Evolutionary conservation across 495 filamentous ascomycete species (phyloP).

Genomic region (Bacidia gigantensis): DNA sequence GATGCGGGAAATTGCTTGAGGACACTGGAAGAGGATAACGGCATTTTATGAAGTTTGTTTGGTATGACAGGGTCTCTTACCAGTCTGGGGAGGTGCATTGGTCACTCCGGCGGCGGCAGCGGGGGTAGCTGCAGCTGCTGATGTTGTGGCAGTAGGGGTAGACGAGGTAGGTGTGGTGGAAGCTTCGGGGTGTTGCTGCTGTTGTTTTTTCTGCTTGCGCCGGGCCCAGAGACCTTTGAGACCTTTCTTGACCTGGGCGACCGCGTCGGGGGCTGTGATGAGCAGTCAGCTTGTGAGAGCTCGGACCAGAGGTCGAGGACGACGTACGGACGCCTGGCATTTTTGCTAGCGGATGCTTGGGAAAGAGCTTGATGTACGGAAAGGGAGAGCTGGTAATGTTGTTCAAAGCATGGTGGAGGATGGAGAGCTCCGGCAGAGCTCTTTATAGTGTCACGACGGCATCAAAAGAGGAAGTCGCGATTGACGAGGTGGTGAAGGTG

Average conservation of each 20-base stretch:
- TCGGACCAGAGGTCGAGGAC: neutral
- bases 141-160: neutral
- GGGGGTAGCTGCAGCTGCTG: slow-evolving; percentile 3
- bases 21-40: too few species aligned
- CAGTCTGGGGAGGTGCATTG: slow-evolving; percentile 19
- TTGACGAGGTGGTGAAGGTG: neutral
- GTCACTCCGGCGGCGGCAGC: slow-evolving; percentile 13
- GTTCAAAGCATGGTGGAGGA: slow-evolving; percentile 1
- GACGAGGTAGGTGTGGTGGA: neutral
- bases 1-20: too few species aligned
- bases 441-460: neutral
- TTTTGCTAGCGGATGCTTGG: neutral
- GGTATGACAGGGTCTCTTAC: slow-evolving; percentile 4
- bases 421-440: slow-evolving; percentile 2
- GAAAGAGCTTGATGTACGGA: neutral
- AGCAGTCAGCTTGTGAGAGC: neutral
- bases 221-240: slow-evolving; percentile 4
- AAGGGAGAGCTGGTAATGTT: neutral
- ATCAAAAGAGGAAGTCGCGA: neutral
- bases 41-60: too few species aligned
- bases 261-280: neutral
- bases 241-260: slow-evolving; percentile 4
- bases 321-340: slow-evolving; percentile 6
- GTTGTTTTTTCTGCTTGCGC: neutral
- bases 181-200: neutral